Evolutionary conservation across 176 grass and related monocot genomes (phyloP), one percentile per base, ranked within the genome.

Genomic region (Phragmites australis): DNA sequence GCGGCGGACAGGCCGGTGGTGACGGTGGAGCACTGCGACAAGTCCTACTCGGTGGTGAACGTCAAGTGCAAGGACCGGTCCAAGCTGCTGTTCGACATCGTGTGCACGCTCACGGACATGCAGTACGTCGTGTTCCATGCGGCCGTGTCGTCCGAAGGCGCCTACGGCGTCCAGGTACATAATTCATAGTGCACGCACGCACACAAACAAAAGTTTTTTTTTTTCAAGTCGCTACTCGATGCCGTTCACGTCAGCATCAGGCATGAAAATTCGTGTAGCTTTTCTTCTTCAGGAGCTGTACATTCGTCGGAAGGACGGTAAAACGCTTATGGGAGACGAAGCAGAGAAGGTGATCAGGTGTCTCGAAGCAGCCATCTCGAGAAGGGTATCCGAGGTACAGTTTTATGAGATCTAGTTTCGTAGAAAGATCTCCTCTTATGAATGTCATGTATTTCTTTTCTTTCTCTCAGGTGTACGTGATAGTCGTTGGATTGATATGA

Each of bases 71-170:
- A 62, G 81, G 96, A 99, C 81, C 77, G 96, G 15, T 76, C 88
- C 6, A 99, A 99, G 71, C 85, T 99, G 81, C 75, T 97, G 30
- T 97, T 94, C 50, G 95, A 97, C 87, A 94, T 97, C 57, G 95
- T 97, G 11, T 97, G 92, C 87, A 99, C 96, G 54, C 88, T 99
- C 59, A 99, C 92, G n/a, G 92, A 99, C 76, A 88, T 99, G 96
- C 82, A 95, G 37, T 99, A 89, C 60, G 92, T 93, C 23, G 96
- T 99, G 27, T 99, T 90, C 82, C 96, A 99, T 50, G 96, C 96
- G 9, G 88, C 92, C 6, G 87, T 99, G 42, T 76, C 92, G 2
- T 99, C 96, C n/a, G 88, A 95, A 3, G 92, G 82, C 31, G 34
- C 48, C 70, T 93, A 89, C 41, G 92, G 85, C 71, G 10, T 99